Conservation (phyloP, 495 filamentous ascomycete genomes). For the Mytilinidion resinicola region DNA sequence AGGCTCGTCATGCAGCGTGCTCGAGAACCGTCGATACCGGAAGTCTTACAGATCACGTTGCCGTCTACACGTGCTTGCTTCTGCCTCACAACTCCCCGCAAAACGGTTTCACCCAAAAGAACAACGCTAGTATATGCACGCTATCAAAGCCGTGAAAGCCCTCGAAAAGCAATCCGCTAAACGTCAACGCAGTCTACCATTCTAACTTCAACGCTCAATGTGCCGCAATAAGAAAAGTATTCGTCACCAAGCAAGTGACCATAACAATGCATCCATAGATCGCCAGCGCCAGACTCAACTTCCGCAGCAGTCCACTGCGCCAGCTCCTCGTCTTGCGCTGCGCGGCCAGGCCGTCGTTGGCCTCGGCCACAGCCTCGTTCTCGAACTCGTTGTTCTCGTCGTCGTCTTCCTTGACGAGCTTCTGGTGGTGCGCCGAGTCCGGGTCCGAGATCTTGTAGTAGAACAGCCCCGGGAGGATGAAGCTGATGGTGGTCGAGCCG, state of each 20-base stretch:
- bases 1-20: too few species aligned
- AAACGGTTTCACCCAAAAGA: too few species aligned
- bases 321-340: conserved; percentile 38
- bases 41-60: too few species aligned
- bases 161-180: too few species aligned
- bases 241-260: conserved; percentile 78
- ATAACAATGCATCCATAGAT: conserved; percentile 84
- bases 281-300: conserved; percentile 65
- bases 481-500: conserved; percentile 88
- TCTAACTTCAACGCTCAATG: conserved; percentile 32
- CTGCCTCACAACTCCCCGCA: too few species aligned
- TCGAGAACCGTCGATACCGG: too few species aligned
- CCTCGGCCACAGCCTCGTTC: conserved; percentile 32
- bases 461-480: conserved; percentile 91
- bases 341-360: conserved; percentile 18
- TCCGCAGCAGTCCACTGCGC: conserved; percentile 58
- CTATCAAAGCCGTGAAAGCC: too few species aligned
- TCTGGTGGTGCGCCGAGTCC: conserved; percentile 73
- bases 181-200: too few species aligned
- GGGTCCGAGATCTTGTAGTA: conserved; percentile 97
- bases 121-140: too few species aligned
- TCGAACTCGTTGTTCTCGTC: conserved; percentile 52
- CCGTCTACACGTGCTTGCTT: too few species aligned
- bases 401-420: conserved; percentile 75
- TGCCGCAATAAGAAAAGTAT: conserved; percentile 63